Conservation (phyloP, 148 eudicot species). For the Amaranthus hypochondriacus region DNA sequence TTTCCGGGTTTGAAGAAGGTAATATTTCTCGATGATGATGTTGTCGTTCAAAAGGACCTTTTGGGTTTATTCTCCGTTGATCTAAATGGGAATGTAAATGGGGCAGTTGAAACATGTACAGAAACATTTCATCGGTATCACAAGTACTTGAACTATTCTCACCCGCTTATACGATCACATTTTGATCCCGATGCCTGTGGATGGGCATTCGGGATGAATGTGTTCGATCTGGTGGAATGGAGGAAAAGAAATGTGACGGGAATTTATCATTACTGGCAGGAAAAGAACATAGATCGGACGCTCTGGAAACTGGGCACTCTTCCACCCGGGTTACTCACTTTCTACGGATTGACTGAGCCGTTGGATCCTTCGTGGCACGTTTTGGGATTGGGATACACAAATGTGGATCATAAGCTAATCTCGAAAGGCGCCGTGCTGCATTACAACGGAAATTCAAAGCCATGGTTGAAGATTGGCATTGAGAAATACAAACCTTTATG, state of each 20-base stretch:
- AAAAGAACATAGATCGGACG: slow-evolving; percentile 72
- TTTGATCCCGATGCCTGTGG: slow-evolving; percentile 93
- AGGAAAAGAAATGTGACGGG: slow-evolving; percentile 79
- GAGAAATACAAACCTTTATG: slow-evolving; percentile 78
- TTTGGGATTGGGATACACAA: slow-evolving; percentile 76
- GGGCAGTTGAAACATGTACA: slow-evolving; percentile 91
- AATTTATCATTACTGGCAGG: slow-evolving; percentile 90
- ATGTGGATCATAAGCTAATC: slow-evolving; percentile 57
- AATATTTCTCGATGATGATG: slow-evolving; percentile 83
- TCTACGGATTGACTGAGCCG: slow-evolving; percentile 75
- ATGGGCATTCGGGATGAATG: slow-evolving; percentile 93
- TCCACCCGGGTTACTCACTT: slow-evolving; percentile 83
- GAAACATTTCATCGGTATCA: slow-evolving; percentile 88
- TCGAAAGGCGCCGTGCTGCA: slow-evolving; percentile 77
- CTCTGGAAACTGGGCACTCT: slow-evolving; percentile 84
- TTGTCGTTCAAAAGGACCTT: slow-evolving; percentile 78
- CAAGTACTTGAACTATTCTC: slow-evolving; percentile 84
- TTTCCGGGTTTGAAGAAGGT: slow-evolving; percentile 67
- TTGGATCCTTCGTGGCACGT: slow-evolving; percentile 70
- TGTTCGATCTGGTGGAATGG: slow-evolving; percentile 83
- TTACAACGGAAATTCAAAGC: slow-evolving; percentile 79
- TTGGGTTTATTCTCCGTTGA: slow-evolving; percentile 64
- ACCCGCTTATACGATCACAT: slow-evolving; percentile 75
- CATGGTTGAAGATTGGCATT: slow-evolving; percentile 83
- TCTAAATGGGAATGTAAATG: slow-evolving; percentile 73